phyloP scores from a whole-genome alignment of 202 grass and related monocot species.

The Elaeis oleifera region DNA sequence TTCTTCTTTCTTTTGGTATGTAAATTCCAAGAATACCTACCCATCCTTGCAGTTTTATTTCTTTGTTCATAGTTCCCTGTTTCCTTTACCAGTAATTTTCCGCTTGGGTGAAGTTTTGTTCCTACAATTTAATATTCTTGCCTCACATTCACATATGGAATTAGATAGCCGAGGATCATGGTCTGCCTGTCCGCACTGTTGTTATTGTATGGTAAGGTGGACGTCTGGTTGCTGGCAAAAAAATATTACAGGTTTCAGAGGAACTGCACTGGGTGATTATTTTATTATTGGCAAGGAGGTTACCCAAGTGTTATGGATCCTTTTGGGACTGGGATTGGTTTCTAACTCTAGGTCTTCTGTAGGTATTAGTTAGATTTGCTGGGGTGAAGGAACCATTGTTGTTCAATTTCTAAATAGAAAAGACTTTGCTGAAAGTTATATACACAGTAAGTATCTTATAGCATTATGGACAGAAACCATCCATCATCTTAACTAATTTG shows the following conservation, averaged over 20 bases:
- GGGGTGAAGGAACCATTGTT: conserved; percentile 30
- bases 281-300: conserved; percentile 17
- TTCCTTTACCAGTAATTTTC: no score
- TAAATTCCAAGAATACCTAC: no score
- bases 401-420: conserved; percentile 25
- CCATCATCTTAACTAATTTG: no score
- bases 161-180: conserved; percentile 27
- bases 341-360: conserved; percentile 39
- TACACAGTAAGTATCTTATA: not conserved
- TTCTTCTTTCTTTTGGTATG: no score
- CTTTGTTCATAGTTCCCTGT: no score
- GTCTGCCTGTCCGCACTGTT: not conserved
- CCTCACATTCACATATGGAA: conserved; percentile 7
- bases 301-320: conserved; percentile 57
- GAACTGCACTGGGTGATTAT: not conserved
- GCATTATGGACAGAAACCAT: not conserved
- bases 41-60: no score
- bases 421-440: not conserved
- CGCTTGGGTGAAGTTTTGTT: no score
- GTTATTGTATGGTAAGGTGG: not conserved
- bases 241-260: not conserved
- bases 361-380: conserved; percentile 26
- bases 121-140: no score
- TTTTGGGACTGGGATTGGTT: conserved; percentile 26
- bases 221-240: no score